A percentile compares a stretch with the other conserved stretches of the same genome.
These are phyloP conservation scores for Apiospora malaysiana DNA, from an alignment of 2,329 filamentous ascomycete species.

Conservation along the genomic window DNA sequence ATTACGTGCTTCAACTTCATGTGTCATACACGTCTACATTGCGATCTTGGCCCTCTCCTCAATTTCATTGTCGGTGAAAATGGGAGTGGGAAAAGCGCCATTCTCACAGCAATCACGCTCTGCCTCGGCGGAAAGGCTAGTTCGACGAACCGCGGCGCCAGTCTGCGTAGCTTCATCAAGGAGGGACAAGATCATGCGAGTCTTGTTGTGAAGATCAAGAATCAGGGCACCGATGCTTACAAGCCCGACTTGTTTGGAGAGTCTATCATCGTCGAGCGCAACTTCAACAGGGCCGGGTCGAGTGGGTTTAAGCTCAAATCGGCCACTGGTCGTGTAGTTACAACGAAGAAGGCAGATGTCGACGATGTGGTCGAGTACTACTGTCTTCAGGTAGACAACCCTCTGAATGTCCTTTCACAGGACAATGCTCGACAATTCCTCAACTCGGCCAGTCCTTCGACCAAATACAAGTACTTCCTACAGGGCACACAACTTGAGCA, in stretches of 20 bases:
- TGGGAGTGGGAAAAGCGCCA: conserved; percentile 95
- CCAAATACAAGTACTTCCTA: conserved; percentile 97
- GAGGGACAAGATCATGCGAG: conserved; percentile 79
- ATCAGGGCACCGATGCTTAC: conserved; percentile 84
- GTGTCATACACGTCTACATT: conserved; percentile 85
- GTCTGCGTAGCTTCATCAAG: conserved; percentile 89
- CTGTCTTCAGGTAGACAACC: conserved; percentile 93
- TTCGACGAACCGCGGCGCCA: conserved; percentile 89
- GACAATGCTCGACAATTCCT: conserved; percentile 94
- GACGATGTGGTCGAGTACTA: conserved; percentile 95
- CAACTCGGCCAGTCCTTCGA: conserved; percentile 77
- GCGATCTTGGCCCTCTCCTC: conserved; percentile 89
- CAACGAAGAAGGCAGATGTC: conserved; percentile 83
- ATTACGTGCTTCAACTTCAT: conserved; percentile 94
- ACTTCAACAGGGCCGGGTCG: conserved; percentile 76
- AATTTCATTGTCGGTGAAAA: conserved; percentile 99
- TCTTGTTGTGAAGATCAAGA: conserved; percentile 87
- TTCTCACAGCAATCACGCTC: conserved; percentile 89
- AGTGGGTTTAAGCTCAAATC: conserved; percentile 90
- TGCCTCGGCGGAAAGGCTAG: conserved; percentile 96
- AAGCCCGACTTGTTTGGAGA: conserved; percentile 82
- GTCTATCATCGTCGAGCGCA: conserved; percentile 87
- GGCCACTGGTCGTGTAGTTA: conserved; percentile 71
- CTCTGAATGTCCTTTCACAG: conserved; percentile 93
- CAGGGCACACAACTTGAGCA: conserved; percentile 93